Conservation (phyloP, 352 stramenopile genomes). For the Pythium periplocum region DNA sequence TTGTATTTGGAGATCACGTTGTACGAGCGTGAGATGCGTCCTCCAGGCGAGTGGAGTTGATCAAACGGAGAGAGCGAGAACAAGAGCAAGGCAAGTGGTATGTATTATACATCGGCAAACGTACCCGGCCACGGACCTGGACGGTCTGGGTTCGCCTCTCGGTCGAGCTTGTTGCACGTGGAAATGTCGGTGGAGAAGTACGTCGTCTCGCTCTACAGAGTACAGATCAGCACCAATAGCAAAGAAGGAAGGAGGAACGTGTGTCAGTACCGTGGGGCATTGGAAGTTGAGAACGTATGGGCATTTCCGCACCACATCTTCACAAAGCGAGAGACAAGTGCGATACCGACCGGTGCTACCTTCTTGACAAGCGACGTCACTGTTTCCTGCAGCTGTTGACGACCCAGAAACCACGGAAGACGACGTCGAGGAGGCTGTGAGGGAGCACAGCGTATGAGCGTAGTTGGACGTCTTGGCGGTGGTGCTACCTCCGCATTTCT, state of each 20-base stretch:
- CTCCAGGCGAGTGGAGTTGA: no score
- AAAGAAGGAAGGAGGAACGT: background rate
- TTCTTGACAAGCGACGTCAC: constrained; percentile 28
- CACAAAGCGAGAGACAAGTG: constrained; percentile 76
- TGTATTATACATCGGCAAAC: constrained; percentile 48
- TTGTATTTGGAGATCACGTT: constrained; percentile 78
- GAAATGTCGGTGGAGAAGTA: constrained; percentile 72
- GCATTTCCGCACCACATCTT: constrained; percentile 83
- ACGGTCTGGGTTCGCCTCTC: constrained; percentile 56
- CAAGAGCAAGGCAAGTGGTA: background rate
- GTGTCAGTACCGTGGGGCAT: constrained; percentile 48
- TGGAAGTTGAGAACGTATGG: constrained; percentile 84
- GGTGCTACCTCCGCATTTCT: constrained; percentile 39
- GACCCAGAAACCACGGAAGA: constrained; percentile 6
- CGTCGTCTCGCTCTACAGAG: constrained; percentile 46
- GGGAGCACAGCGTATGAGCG: constrained; percentile 21
- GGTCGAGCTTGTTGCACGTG: constrained; percentile 76
- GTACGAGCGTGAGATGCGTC: constrained; percentile 43
- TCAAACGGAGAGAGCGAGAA: no score
- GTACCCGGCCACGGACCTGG: constrained; percentile 67
- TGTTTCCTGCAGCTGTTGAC: constrained; percentile 4
- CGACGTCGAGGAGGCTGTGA: constrained; percentile 9
- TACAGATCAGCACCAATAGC: constrained; percentile 2
- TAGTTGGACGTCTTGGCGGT: background rate
- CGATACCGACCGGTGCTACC: constrained; percentile 37